These are phyloP conservation scores for Fusarium circinatum DNA, from an alignment of 2,329 filamentous ascomycete genomes.

Conservation along the genomic window DNA sequence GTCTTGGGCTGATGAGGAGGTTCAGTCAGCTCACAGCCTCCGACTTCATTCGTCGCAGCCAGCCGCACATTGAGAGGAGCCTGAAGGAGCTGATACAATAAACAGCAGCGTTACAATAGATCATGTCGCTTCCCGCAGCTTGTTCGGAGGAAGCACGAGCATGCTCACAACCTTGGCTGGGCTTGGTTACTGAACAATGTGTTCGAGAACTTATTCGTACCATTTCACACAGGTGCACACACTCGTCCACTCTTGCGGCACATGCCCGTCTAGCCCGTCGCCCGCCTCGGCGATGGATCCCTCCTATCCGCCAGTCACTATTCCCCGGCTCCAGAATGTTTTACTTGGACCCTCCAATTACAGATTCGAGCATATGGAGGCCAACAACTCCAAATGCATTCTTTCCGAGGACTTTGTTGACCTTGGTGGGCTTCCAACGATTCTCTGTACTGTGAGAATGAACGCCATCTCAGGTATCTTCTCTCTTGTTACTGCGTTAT, in stretches of 20 bases:
- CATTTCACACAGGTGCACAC: slow-evolving; percentile 8
- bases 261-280: slow-evolving; percentile 19
- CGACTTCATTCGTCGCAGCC: slow-evolving; percentile 33
- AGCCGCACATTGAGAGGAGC: neutral
- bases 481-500: neutral
- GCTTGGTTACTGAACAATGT: slow-evolving; percentile 1
- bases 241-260: slow-evolving; percentile 20
- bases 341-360: slow-evolving; percentile 29
- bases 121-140: neutral
- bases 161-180: neutral
- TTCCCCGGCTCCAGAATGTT: slow-evolving; percentile 26
- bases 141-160: neutral
- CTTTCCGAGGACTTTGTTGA: neutral
- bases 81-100: neutral
- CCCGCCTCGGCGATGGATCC: slow-evolving; percentile 30
- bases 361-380: slow-evolving; percentile 7
- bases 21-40: slow-evolving; percentile 24
- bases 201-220: neutral
- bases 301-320: slow-evolving; percentile 19
- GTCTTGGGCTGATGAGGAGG: slow-evolving; percentile 33
- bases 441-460: neutral
- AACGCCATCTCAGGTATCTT: neutral
- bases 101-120: neutral
- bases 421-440: neutral
- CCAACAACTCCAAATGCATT: slow-evolving; percentile 17